Evolutionary conservation across 306 rosid species (phyloP).

Genomic region (Crataegus laevigata): DNA sequence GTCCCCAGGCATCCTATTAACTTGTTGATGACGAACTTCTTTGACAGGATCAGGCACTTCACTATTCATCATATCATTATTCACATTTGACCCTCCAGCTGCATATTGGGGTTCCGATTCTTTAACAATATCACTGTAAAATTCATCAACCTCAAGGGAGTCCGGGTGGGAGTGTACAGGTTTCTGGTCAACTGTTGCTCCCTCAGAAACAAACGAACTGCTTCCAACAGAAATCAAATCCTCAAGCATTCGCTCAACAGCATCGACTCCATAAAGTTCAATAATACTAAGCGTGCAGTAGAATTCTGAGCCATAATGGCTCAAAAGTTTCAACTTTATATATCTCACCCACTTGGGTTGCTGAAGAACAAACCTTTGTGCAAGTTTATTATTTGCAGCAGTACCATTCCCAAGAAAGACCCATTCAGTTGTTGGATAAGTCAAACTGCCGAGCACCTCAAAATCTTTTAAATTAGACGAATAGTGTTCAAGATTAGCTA

Average conservation of each 20-base stretch:
- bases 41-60: slow-evolving; percentile 56
- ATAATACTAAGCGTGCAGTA: slow-evolving; percentile 80
- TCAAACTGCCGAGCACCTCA: slow-evolving; percentile 75
- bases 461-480: slow-evolving; percentile 82
- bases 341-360: slow-evolving; percentile 99
- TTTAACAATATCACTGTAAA: slow-evolving; percentile 11
- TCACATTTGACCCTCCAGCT: slow-evolving; percentile 31
- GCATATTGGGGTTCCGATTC: slow-evolving; percentile 34
- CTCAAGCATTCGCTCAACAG: slow-evolving; percentile 93
- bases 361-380: slow-evolving; percentile 57
- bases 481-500: slow-evolving; percentile 89
- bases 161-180: slow-evolving; percentile 27
- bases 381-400: slow-evolving; percentile 76
- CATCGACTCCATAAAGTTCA: slow-evolving; percentile 90
- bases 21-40: slow-evolving; percentile 70
- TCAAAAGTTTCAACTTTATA: slow-evolving; percentile 70
- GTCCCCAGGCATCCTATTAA: slow-evolving; percentile 95
- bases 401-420: slow-evolving; percentile 68
- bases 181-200: slow-evolving; percentile 45
- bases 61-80: slow-evolving; percentile 38
- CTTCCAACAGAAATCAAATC: slow-evolving; percentile 68
- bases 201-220: slow-evolving; percentile 31
- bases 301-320: slow-evolving; percentile 85
- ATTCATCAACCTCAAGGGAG: slow-evolving; percentile 38
- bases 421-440: slow-evolving; percentile 87